A percentile compares a stretch with the other conserved stretches of the same genome.
These are phyloP conservation scores for Geranium rotundifolium DNA, from an alignment of 345 rosid species.

Conservation along the genomic window DNA sequence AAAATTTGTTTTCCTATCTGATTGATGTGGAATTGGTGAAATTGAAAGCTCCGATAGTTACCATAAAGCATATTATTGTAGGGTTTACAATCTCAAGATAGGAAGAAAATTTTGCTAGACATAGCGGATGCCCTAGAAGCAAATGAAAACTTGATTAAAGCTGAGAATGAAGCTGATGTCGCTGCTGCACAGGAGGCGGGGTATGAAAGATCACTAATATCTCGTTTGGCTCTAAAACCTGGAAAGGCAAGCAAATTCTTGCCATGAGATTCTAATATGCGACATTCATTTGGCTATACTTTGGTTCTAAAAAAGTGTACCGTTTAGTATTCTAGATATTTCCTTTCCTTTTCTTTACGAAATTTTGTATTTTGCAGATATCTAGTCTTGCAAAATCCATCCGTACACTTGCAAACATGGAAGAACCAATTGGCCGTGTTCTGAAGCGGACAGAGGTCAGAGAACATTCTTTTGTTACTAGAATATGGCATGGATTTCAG, in stretches of 20 bases:
- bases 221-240: slow-evolving; percentile 42
- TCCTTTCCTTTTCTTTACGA: not conserved
- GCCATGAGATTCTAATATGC: not conserved
- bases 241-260: slow-evolving; percentile 37
- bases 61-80: slow-evolving; percentile 9
- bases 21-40: not conserved
- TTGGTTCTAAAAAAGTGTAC: not conserved
- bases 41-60: slow-evolving; percentile 1
- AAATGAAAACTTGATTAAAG: slow-evolving; percentile 30
- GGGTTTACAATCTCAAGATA: slow-evolving; percentile 31
- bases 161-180: slow-evolving; percentile 50
- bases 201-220: slow-evolving; percentile 29
- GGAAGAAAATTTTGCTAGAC: slow-evolving; percentile 36
- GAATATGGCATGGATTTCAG: not conserved
- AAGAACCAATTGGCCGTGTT: slow-evolving; percentile 44
- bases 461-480: slow-evolving; percentile 2
- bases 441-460: slow-evolving; percentile 43
- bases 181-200: slow-evolving; percentile 39
- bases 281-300: not conserved
- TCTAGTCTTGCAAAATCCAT: slow-evolving; percentile 36
- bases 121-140: slow-evolving; percentile 44
- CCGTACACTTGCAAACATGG: slow-evolving; percentile 48
- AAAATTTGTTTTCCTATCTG: not conserved
- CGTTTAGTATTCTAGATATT: not conserved
- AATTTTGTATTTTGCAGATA: slow-evolving; percentile 20